Evolutionary conservation across 805 yeast genomes (phyloP).

Genomic region (Debaryomyces maramus): DNA sequence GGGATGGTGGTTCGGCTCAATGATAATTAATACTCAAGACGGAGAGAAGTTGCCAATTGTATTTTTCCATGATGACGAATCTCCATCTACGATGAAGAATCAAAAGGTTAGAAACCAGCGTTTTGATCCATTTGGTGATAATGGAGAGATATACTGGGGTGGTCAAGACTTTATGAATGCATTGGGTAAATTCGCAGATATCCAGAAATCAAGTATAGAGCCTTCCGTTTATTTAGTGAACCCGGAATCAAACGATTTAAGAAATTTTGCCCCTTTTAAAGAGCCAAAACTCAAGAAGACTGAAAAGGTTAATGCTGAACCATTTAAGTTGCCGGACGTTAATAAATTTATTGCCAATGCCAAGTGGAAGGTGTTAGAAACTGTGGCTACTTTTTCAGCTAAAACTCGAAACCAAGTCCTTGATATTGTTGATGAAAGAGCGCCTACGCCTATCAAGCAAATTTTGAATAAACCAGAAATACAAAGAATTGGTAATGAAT

Average conservation of each 20-base stretch:
- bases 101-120: slow-evolving; percentile 58
- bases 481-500: slow-evolving; percentile 77
- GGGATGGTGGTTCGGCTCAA: slow-evolving; percentile 92
- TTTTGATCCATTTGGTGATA: slow-evolving; percentile 72
- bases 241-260: slow-evolving; percentile 67
- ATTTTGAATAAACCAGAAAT: slow-evolving; percentile 78
- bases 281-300: slow-evolving; percentile 7
- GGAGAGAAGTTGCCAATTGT: slow-evolving; percentile 75
- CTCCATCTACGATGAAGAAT: slow-evolving; percentile 67
- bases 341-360: slow-evolving; percentile 60
- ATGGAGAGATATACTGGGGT: slow-evolving; percentile 77
- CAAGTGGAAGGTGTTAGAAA: slow-evolving; percentile 83
- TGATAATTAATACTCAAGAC: slow-evolving; percentile 68
- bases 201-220: slow-evolving; percentile 71
- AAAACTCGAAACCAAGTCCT: slow-evolving; percentile 53
- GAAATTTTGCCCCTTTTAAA: slow-evolving; percentile 50
- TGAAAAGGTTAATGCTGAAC: slow-evolving; percentile 10
- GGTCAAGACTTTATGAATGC: slow-evolving; percentile 72
- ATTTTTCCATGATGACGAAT: slow-evolving; percentile 90
- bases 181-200: slow-evolving; percentile 53
- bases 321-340: slow-evolving; percentile 36
- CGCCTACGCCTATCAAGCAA: slow-evolving; percentile 59
- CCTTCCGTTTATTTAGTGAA: slow-evolving; percentile 72
- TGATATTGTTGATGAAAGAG: slow-evolving; percentile 60
- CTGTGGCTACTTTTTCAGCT: slow-evolving; percentile 74